Evolutionary conservation across 2,329 filamentous ascomycete genomes (phyloP).

Genomic region (Thermothelomyces thermophilus): DNA sequence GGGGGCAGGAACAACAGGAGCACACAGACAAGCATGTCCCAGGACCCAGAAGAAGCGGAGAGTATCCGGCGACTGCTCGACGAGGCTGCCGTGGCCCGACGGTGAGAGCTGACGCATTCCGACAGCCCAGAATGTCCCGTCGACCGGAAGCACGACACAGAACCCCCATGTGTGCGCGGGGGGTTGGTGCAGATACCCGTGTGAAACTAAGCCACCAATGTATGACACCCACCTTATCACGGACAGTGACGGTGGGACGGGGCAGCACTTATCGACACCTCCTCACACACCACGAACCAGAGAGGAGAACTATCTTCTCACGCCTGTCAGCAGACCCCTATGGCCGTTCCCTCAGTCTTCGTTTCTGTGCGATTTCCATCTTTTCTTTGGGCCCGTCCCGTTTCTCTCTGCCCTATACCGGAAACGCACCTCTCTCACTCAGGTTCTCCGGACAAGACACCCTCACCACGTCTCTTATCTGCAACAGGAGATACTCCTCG

Average conservation of each 20-base stretch:
- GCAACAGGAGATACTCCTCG: no score
- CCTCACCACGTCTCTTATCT: no score
- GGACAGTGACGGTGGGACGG: neutral
- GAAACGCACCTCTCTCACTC: no score
- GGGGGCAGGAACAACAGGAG: no score
- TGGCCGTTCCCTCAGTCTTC: no score
- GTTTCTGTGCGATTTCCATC: no score
- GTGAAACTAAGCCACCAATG: neutral
- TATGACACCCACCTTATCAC: neutral
- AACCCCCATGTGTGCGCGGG: neutral
- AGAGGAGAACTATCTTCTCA: neutral
- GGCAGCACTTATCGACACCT: neutral
- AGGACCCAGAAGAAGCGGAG: no score
- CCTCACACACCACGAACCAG: neutral
- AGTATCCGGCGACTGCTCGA: neutral
- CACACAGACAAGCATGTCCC: no score
- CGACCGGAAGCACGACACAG: neutral
- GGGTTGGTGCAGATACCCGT: constrained; percentile 11
- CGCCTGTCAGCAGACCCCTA: neutral
- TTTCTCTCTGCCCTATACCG: no score
- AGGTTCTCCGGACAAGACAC: no score
- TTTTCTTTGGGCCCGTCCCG: no score
- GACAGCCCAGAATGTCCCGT: neutral
- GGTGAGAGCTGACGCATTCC: neutral
- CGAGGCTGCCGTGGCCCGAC: neutral